Percentiles rank a stretch among this genome's conserved stretches.
phyloP scores from a whole-genome alignment of 2,329 filamentous ascomycete species.

The Botrytis cinerea region DNA sequence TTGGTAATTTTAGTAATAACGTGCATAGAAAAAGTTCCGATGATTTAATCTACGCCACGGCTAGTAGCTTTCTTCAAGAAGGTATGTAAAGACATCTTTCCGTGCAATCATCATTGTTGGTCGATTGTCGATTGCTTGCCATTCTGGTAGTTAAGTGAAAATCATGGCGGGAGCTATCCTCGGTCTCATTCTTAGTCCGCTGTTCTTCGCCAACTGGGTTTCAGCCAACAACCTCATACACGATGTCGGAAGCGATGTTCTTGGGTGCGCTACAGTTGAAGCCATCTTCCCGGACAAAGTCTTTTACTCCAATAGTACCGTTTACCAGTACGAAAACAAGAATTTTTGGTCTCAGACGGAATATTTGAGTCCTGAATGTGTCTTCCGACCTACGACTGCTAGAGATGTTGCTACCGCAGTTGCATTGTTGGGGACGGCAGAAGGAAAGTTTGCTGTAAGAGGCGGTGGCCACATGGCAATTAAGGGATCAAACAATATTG shows the following conservation, averaged over 20 bases:
- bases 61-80: background rate
- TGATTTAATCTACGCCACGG: background rate
- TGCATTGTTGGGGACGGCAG: background rate
- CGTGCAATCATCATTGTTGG: background rate
- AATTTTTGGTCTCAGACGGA: constrained; percentile 1
- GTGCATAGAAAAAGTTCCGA: background rate
- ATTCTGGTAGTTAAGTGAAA: background rate
- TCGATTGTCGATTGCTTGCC: background rate
- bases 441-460: background rate
- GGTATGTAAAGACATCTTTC: background rate
- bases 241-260: background rate
- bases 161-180: background rate
- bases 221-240: background rate
- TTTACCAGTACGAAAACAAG: background rate
- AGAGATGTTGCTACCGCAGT: background rate
- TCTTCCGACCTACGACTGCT: background rate
- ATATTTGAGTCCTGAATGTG: constrained; percentile 1
- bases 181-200: constrained; percentile 1
- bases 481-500: background rate
- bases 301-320: background rate
- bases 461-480: background rate
- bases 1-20: background rate
- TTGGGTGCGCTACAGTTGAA: background rate
- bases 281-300: background rate
- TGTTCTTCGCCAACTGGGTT: background rate